Base-by-base conservation (phyloP, 306 rosid genomes). In the Phaseolus lunatus region DNA sequence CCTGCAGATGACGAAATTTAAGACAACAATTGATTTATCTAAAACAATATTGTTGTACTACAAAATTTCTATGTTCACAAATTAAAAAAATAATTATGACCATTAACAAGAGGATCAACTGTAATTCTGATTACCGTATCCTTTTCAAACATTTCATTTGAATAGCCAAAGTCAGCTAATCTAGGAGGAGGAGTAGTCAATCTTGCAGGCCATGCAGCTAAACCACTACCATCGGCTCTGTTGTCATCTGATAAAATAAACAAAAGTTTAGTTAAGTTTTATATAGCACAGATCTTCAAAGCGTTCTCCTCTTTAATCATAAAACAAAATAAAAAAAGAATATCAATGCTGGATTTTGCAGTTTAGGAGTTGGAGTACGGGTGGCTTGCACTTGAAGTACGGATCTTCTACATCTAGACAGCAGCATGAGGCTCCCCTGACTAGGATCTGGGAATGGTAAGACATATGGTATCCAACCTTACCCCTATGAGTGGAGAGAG, bases 121-220 rank as follows among this genome's bases (percentile, higher is more conserved):
- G 26, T 18, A 23, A 71, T 57, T 77, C 72, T 53, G 67, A 77
- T 85, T 89, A 95, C 97, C 91, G 85, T 90, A 79, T 92, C 96
- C 85, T 90, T 92, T 80, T 89, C 89, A 48, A 95, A 95, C 91
- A 88, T 95, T 33, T 92, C 97, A 80, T 59, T 79, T 62, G 91
- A 88, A 81, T 88, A 90, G 88, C 97, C 97, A 80, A 95, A 95
- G 84, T 95, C 99, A 56, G 90, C 89, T 72, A 95, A 90, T 78
- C 97, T 90, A 48, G 99, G 97, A 85, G 97, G 97, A 85, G 96
- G 90, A 73, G 88, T 72, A 29, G 91, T 90, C 85, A 92, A 84
- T 77, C 99, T 91, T 58, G 90, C 86, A n/a, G 96, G 99, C 97
- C 97, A 95, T 49, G 94, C 97, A 78, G 97, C 94, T 85, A 91